Evolutionary conservation across 2,329 filamentous ascomycete species (phyloP), one percentile per base, ranked within the genome.

Genomic region (Penicillium rolfsii): DNA sequence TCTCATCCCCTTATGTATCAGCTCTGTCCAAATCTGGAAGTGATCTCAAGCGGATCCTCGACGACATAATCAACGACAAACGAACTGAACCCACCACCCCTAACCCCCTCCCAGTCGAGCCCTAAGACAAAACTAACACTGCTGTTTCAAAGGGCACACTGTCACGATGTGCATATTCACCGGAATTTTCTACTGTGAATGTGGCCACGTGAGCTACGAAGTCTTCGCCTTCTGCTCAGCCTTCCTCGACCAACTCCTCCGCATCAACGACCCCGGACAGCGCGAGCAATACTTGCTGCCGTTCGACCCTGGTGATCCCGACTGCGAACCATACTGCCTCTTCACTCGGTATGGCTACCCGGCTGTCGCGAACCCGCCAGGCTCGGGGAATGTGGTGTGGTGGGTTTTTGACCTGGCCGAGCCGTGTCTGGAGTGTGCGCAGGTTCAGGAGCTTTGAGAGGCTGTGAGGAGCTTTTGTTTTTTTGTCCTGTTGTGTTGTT

Each of bases 201-300:
- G 74, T 67, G 55, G 59, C 9, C 73, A 76, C 55, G 63, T 55
- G 4, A 57, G 54, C 38, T 69, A 71, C 48, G 43, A 66, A 5
- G 60, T 74, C 2, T 40, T 62, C 35, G 24, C 58, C 6, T 69
- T 73, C 64, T 77, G 75, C 62, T 50, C 22, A 4, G 14, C 55
- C 4, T 53, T 71, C 7, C 55, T 68, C 11, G 12, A 45, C n/a
- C 69, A 74, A 40, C 62, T 77, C 0, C 59, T 66, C 11, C 71
- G 70, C 2, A 76, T 76, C 58, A 73, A 75, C 22, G 69, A 75
- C 36, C 66, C 71, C 0, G 43, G 57, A 1, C 52, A 72, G 38
- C 66, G 65, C 1, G 55, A 55, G 5, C 22, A 2, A 3, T 45
- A 52, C n/a, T 40, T 6, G 4, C 30, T 64, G 1, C 63, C 62